Base-by-base conservation (phyloP, 441 rosid species). In the Pelargonium myrrhifolium region DNA sequence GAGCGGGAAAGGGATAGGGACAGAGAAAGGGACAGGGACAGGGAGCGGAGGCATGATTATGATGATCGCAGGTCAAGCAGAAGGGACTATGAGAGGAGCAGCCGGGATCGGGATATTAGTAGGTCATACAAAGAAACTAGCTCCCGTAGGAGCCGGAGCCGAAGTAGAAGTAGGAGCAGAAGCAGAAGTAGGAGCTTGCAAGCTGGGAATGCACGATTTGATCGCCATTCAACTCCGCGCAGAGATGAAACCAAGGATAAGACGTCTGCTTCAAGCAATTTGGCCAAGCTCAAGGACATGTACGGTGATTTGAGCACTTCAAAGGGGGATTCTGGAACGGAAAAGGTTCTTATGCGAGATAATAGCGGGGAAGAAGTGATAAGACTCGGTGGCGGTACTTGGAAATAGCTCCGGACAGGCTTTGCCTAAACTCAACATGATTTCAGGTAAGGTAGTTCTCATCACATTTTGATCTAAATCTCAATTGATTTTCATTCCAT, bases 271-370 rank as follows among this genome's bases (percentile, higher is more conserved):
- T 83, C 90, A 20, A 83, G 89, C 85, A 89, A 89, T 74, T 78
- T 94, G 62, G 99, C 98, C 1, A 92, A 88, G 82, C 97, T 94
- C 26, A 92, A 81, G 78, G 98, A 92, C 79, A 61, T 94, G 14
- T 94, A 94, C 21, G 98, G 99, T 18, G 97, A 92, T 64, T 56
- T 77, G 0, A 78, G 81, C 40, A 84, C 71, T 71, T 69, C 83
- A 65, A 88, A 81, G 75, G 90, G 81, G 1, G 86, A 75, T 43
- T 74, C 80, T 59, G 77, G 75, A 18, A 8, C 42, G 65, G 98
- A 87, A 62, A 78, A 84, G 83, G 60, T 68, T 65, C 78, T 85
- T 14, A 75, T 82, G 42, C 80, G 88, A 71, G 91, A 89, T 64
- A 83, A 65, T 64, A 71, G 84, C 51, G 83, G 91, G 3, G 96